Conservation (phyloP, 2,329 filamentous ascomycete species). For the Cladosporium sp. region DNA sequence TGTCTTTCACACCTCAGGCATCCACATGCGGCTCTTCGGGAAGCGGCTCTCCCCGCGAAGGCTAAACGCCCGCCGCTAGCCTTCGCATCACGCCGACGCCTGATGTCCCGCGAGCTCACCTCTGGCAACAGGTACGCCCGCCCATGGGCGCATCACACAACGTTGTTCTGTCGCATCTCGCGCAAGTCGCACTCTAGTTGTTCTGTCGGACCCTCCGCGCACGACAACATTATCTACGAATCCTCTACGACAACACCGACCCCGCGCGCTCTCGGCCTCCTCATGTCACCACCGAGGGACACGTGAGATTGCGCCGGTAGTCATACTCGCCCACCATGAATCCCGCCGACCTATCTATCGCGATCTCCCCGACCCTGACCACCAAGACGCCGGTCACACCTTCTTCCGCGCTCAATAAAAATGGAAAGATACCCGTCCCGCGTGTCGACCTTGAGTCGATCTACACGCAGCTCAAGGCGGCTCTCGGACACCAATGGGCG, state of each 20-base stretch:
- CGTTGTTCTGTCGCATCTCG: no score
- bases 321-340: slow-evolving; percentile 23
- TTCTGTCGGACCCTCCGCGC: neutral
- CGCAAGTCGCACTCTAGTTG: neutral
- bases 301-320: slow-evolving; percentile 1
- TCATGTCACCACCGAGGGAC: neutral
- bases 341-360: slow-evolving; percentile 28
- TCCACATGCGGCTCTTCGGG: no score
- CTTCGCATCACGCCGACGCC: no score
- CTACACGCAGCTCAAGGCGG: slow-evolving; percentile 55
- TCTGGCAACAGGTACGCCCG: no score
- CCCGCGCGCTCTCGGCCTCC: neutral
- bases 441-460: slow-evolving; percentile 58
- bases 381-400: slow-evolving; percentile 24
- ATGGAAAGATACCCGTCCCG: slow-evolving; percentile 47
- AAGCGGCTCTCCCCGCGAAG: no score
- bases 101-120: no score
- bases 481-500: slow-evolving; percentile 54
- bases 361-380: slow-evolving; percentile 21
- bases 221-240: no score
- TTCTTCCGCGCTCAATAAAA: slow-evolving; percentile 34
- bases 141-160: no score
- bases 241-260: no score
- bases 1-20: no score
- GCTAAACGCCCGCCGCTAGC: no score